Evolutionary conservation across 257 asterid species (phyloP).

Genomic region (Asclepias syriaca): DNA sequence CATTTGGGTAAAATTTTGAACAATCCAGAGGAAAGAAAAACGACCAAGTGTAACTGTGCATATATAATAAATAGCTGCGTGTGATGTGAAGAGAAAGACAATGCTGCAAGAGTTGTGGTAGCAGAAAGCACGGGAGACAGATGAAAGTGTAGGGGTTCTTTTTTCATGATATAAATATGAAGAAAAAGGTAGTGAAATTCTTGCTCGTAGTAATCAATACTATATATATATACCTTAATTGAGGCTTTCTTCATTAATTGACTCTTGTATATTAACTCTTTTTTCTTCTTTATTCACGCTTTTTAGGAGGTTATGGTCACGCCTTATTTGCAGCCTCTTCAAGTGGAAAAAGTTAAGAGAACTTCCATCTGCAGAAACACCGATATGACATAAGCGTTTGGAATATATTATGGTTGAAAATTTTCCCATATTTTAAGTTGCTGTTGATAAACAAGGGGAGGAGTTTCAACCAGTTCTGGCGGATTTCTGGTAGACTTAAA

Average conservation of each 20-base stretch:
- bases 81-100: background rate
- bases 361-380: background rate
- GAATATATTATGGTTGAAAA: background rate
- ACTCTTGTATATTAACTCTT: background rate
- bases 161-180: background rate
- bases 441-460: background rate
- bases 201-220: background rate
- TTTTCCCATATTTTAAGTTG: background rate
- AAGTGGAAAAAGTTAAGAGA: background rate
- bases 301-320: slow-evolving; percentile 1
- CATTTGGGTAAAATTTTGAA: background rate
- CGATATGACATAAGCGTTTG: background rate
- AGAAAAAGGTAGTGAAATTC: background rate
- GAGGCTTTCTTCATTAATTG: background rate
- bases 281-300: background rate
- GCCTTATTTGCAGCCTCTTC: background rate
- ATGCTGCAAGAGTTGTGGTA: background rate
- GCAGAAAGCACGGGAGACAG: slow-evolving; percentile 14
- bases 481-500: too few relatives aligned
- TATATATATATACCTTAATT: background rate
- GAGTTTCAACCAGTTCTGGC: background rate
- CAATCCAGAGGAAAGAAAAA: too few relatives aligned
- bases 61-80: too few relatives aligned
- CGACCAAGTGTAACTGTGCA: too few relatives aligned
- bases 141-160: slow-evolving; percentile 7